phyloP scores from a whole-genome alignment of 257 asterid species.

The Capsicum rhomboideum region DNA sequence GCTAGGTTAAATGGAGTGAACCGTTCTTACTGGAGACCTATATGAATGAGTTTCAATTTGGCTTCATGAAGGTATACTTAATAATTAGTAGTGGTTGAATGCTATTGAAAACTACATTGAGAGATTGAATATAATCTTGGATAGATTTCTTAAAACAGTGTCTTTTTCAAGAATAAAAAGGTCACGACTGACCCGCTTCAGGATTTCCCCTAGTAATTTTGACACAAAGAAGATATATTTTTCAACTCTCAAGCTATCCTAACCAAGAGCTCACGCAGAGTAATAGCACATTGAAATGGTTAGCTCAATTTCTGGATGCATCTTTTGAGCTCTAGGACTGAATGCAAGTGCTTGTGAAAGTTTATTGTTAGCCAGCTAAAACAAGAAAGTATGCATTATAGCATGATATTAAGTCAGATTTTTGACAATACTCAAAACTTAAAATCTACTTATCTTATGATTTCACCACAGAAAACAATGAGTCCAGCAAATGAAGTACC shows the following conservation, averaged over 20 bases:
- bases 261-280: background rate
- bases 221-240: too few species aligned
- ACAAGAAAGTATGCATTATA: background rate
- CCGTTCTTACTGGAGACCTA: background rate
- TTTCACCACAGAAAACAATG: background rate
- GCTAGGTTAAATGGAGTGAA: background rate
- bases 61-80: too few species aligned
- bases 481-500: background rate
- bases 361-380: background rate
- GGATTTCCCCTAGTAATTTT: background rate
- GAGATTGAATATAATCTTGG: too few species aligned
- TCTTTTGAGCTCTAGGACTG: background rate
- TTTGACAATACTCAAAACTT: background rate
- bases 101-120: too few species aligned
- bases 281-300: background rate
- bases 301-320: background rate
- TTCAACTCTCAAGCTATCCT: background rate
- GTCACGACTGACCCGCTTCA: background rate
- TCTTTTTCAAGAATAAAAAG: too few species aligned
- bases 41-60: background rate
- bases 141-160: too few species aligned
- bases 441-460: background rate
- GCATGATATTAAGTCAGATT: background rate
- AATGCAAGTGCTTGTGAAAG: background rate
- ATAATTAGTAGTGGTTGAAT: too few species aligned